Percentiles rank a stretch among this genome's conserved stretches.
phyloP scores from a whole-genome alignment of 306 rosid species.

The Castanopsis chinensis region DNA sequence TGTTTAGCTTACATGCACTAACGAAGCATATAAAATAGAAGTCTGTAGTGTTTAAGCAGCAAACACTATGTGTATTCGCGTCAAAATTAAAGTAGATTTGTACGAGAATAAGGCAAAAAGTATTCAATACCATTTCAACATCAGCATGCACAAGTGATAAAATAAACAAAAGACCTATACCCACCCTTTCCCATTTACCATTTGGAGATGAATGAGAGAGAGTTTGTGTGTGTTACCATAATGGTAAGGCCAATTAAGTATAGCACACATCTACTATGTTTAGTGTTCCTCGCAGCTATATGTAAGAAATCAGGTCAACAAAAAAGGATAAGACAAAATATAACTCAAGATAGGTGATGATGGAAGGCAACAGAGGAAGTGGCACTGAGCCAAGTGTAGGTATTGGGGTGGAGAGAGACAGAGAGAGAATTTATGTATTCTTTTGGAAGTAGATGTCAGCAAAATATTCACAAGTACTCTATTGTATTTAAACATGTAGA shows the following conservation, averaged over 20 bases:
- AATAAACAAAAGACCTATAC: background rate
- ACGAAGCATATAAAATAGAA: no score
- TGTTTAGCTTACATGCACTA: no score
- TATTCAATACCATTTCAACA: background rate
- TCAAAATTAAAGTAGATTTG: background rate
- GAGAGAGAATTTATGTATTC: background rate
- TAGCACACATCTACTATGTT: background rate
- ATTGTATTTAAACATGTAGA: background rate
- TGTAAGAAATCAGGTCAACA: background rate
- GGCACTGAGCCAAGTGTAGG: background rate
- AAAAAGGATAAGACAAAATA: background rate
- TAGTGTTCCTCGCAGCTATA: background rate
- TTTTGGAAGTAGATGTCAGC: background rate
- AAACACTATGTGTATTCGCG: background rate
- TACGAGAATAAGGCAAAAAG: background rate
- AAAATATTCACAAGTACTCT: background rate
- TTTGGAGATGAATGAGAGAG: background rate
- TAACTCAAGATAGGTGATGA: background rate
- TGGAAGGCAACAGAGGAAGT: background rate
- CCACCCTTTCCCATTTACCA: background rate
- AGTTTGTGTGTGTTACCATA: background rate
- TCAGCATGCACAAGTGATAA: background rate
- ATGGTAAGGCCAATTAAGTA: background rate
- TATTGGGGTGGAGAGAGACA: background rate
- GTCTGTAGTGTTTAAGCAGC: background rate